A percentile compares a stretch with the other conserved stretches of the same genome.
phyloP scores from a whole-genome alignment of 768 basidiomycete species.

The Naganishia vaughanmartiniae region DNA sequence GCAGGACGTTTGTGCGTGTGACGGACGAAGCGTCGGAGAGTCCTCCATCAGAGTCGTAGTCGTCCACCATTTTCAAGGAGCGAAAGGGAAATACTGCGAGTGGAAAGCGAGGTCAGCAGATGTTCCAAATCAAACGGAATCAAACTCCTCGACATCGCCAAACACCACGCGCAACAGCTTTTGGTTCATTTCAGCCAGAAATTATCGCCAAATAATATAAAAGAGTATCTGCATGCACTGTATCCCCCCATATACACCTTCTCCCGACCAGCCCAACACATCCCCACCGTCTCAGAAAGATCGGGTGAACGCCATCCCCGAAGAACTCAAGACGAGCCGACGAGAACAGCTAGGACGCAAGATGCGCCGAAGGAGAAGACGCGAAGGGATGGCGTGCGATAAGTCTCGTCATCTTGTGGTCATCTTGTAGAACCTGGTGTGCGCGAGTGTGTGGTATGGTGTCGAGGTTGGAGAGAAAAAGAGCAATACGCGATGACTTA shows the following conservation, averaged over 20 bases:
- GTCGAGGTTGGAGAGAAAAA: neutral
- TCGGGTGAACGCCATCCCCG: slow-evolving; percentile 7
- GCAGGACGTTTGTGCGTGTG: slow-evolving; percentile 20
- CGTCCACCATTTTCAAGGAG: slow-evolving; percentile 6
- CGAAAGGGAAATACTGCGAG: neutral
- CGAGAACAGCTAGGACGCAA: slow-evolving; percentile 19
- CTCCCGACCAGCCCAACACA: neutral
- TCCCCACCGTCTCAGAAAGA: slow-evolving; percentile 23
- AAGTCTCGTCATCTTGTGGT: slow-evolving; percentile 27
- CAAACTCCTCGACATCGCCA: neutral
- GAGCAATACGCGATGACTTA: neutral
- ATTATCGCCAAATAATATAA: slow-evolving; percentile 28
- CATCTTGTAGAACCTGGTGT: slow-evolving; percentile 16
- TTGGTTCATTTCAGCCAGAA: slow-evolving; percentile 14
- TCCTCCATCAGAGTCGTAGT: slow-evolving; percentile 17
- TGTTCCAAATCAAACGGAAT: neutral
- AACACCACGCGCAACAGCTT: slow-evolving; percentile 7
- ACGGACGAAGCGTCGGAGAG: slow-evolving; percentile 17
- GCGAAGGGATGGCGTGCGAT: slow-evolving; percentile 25
- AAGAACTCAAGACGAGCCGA: slow-evolving; percentile 17
- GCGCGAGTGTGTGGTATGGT: slow-evolving; percentile 2
- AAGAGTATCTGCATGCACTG: slow-evolving; percentile 23
- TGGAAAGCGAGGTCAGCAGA: neutral
- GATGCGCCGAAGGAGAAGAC: neutral
- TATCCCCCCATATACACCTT: slow-evolving; percentile 21